Evolutionary conservation across 2,329 filamentous ascomycete genomes (phyloP), one percentile per base, ranked within the genome.

Genomic region (Emergomyces africanus): DNA sequence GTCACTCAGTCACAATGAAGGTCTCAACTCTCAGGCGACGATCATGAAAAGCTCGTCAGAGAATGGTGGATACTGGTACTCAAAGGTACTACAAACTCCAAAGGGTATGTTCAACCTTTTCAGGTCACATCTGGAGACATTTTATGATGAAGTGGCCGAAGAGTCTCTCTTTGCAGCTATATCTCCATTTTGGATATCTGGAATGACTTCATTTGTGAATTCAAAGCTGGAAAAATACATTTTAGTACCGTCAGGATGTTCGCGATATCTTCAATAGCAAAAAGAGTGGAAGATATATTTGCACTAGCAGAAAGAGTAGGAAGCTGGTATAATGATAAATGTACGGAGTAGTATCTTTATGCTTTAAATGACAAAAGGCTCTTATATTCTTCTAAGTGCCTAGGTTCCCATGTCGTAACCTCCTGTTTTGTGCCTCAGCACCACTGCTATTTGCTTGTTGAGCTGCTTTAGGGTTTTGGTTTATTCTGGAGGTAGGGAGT

Each of bases 201-300:
- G 37, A 30, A 62, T 62, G 59, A 55, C 41, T 42, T 57, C 39
- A 51, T 62, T 62, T 55, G 55, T 62, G n/a, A 12, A 61, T 9
- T 53, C n/a, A n/a, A 62, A 62, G 23, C 2, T 53, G 33, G 28
- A 51, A 33, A 33, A 57, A 25, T 23, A 41, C 15, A 6, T 48
- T 14, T n/a, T 53, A 39, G 20, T 62, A 62, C 46, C 48, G 20
- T 9, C n/a, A 61, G 41, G 59, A 62, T 23, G 54, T 62, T 28
- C 14, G 20, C 9, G 54, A 55, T 35, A 57, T 62, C 25, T 62
- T 62, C 57, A 37, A 54, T 41, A 54, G 51, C 12, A 18, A 57
- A 42, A n/a, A 48, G 56, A 56, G 57, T 33, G 50, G 50, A 46
- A 25, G 49, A 53, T 53, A 37, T 2, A 28, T 41, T 54, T 39